These are phyloP conservation scores for Asterophora lycoperdoides DNA, from an alignment of 768 basidiomycete genomes.

Conservation along the genomic window DNA sequence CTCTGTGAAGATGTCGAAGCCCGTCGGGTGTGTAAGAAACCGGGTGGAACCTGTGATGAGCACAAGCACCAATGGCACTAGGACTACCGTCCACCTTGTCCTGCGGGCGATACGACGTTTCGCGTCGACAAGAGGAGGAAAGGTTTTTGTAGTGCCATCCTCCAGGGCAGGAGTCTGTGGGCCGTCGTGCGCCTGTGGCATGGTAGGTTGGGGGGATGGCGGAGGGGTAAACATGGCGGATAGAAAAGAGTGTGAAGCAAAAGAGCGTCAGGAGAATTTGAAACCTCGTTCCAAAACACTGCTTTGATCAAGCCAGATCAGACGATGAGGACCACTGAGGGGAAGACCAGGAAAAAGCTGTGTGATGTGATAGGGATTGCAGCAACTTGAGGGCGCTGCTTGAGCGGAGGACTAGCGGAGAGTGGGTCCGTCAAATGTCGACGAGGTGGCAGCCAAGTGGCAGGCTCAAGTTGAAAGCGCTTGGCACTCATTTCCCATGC, in stretches of 20 bases:
- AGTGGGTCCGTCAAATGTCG: constrained; percentile 4
- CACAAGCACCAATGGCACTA: constrained; percentile 54
- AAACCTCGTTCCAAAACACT: constrained; percentile 8
- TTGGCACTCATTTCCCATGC: constrained; percentile 11
- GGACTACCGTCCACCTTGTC: constrained; percentile 47
- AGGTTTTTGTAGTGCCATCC: constrained; percentile 6
- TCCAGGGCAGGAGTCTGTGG: constrained; percentile 12
- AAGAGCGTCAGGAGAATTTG: too few relatives aligned
- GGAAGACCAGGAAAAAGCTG: neutral
- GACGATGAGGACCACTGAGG: neutral
- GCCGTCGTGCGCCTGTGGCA: constrained; percentile 1
- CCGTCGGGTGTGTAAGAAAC: constrained; percentile 45
- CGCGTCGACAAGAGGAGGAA: constrained; percentile 4
- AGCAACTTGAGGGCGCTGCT: neutral
- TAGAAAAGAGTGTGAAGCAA: constrained; percentile 15
- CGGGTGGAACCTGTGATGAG: constrained; percentile 50
- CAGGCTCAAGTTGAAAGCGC: neutral
- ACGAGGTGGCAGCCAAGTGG: constrained; percentile 5
- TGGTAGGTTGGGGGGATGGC: constrained; percentile 9
- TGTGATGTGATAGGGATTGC: neutral
- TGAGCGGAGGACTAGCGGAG: neutral
- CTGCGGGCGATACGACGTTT: constrained; percentile 45
- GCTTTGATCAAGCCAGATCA: constrained; percentile 14
- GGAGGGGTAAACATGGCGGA: constrained; percentile 15
- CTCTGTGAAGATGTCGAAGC: constrained; percentile 38